These are phyloP conservation scores for Candida hispaniensis DNA, from an alignment of 805 yeast genomes.

Conservation along the genomic window DNA sequence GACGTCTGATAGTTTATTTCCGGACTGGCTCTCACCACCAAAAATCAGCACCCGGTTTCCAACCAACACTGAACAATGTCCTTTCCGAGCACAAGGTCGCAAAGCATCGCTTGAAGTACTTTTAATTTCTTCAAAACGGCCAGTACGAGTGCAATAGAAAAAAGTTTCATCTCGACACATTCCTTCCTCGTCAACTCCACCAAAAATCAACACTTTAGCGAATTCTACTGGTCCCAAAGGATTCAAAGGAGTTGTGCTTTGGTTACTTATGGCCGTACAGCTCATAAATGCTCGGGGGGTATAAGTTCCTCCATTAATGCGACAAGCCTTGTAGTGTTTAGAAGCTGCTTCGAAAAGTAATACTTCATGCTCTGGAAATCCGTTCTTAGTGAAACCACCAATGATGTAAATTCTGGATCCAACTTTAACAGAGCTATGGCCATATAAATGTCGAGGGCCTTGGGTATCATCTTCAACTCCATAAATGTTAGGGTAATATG, in stretches of 20 bases:
- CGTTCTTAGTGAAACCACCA: conserved; percentile 20
- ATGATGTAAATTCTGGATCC: conserved; percentile 19
- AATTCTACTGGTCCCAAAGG: background rate
- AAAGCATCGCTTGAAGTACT: background rate
- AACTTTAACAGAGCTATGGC: conserved; percentile 20
- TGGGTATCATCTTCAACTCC: no score
- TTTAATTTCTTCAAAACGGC: conserved; percentile 1
- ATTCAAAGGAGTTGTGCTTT: background rate
- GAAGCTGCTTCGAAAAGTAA: background rate
- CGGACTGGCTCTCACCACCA: conserved; percentile 13
- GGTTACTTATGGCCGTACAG: conserved; percentile 2
- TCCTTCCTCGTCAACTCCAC: conserved; percentile 4
- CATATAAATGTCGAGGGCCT: conserved; percentile 22
- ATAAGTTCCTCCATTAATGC: no score
- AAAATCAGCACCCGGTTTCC: conserved; percentile 1
- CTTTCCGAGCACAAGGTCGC: conserved; percentile 4
- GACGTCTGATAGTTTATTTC: conserved; percentile 1
- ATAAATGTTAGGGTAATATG: conserved; percentile 21
- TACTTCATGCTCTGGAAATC: background rate
- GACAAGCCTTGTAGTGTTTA: background rate
- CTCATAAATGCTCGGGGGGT: conserved; percentile 7
- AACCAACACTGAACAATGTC: conserved; percentile 2
- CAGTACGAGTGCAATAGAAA: conserved; percentile 3
- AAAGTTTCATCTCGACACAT: conserved; percentile 7
- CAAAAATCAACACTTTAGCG: conserved; percentile 5